phyloP scores from a whole-genome alignment of 2,329 filamentous ascomycete species.

The Colletotrichum chrysophilum region DNA sequence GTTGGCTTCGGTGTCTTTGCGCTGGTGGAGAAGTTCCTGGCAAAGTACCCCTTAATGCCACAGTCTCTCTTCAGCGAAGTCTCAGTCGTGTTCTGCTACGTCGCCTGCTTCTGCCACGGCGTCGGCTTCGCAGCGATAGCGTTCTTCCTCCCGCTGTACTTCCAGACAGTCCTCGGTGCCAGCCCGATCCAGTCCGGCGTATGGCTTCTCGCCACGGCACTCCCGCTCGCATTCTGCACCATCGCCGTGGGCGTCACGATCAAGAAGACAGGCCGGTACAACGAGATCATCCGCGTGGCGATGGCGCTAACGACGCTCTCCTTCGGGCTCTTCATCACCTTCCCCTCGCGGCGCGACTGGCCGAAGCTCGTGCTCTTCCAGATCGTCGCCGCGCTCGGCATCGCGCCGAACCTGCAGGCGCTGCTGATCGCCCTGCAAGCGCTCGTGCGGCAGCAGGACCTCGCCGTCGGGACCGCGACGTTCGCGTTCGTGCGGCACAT shows the following conservation, averaged over 20 bases:
- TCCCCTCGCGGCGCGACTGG: conserved; percentile 61
- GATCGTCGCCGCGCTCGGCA: conserved; percentile 66
- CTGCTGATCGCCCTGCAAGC: conserved; percentile 73
- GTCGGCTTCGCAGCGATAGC: conserved; percentile 78
- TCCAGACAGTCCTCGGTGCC: conserved; percentile 75
- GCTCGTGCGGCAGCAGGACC: conserved; percentile 64
- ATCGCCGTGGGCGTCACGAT: conserved; percentile 61
- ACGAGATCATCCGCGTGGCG: conserved; percentile 63
- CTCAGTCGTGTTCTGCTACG: conserved; percentile 70
- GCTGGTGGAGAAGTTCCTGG: conserved; percentile 74
- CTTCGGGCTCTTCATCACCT: conserved; percentile 67
- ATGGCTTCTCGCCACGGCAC: conserved; percentile 73
- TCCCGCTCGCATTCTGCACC: conserved; percentile 70
- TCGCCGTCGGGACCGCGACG: conserved; percentile 71
- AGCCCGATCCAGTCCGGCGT: conserved; percentile 75
- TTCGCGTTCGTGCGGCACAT: conserved; percentile 73
- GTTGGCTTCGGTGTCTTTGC: conserved; percentile 70
- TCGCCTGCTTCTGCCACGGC: conserved; percentile 74
- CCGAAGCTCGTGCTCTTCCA: conserved; percentile 65
- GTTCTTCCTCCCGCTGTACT: conserved; percentile 87
- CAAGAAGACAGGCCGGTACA: conserved; percentile 71
- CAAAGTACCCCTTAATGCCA: conserved; percentile 81
- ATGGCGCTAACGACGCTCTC: conserved; percentile 67
- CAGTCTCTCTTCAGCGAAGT: conserved; percentile 69
- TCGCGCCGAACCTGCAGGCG: conserved; percentile 73